These are phyloP conservation scores for Pyrrhoderma lamaoense DNA, from an alignment of 1,284 basidiomycete genomes.

Conservation along the genomic window DNA sequence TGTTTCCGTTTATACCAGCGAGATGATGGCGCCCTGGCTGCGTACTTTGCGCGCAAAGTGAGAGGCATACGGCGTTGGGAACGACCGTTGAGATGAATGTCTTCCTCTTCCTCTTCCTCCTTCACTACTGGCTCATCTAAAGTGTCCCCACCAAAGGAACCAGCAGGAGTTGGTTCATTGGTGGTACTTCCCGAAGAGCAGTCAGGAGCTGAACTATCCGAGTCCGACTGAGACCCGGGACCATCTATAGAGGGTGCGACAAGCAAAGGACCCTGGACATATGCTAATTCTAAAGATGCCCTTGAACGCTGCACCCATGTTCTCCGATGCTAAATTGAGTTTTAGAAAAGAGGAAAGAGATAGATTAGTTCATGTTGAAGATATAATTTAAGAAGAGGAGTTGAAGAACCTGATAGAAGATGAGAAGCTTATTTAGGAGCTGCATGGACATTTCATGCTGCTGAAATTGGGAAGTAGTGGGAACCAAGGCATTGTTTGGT, in stretches of 20 bases:
- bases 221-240: slow-evolving; percentile 25
- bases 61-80: slow-evolving; percentile 5
- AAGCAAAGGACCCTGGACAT: slow-evolving; percentile 23
- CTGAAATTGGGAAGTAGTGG: slow-evolving; percentile 46
- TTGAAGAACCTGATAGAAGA: slow-evolving; percentile 45
- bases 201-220: slow-evolving; percentile 22
- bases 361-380: too few species aligned
- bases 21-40: slow-evolving; percentile 26
- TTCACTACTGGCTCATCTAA: slow-evolving; percentile 3
- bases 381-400: too few species aligned
- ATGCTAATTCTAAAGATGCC: slow-evolving; percentile 36
- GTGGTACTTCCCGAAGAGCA: slow-evolving; percentile 22
- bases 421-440: slow-evolving; percentile 53
- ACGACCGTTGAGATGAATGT: neutral
- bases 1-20: slow-evolving; percentile 39
- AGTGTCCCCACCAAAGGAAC: neutral
- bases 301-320: slow-evolving; percentile 58
- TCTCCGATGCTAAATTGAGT: slow-evolving; percentile 34
- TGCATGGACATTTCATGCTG: slow-evolving; percentile 31
- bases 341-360: neutral
- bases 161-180: slow-evolving; percentile 17
- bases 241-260: slow-evolving; percentile 21
- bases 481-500: slow-evolving; percentile 21
- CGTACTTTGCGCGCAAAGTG: slow-evolving; percentile 18
- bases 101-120: slow-evolving; percentile 14